Percentiles rank a stretch among this genome's conserved stretches.
Conservation (phyloP, 768 basidiomycete genomes). For the Fomitopsis serialis region DNA sequence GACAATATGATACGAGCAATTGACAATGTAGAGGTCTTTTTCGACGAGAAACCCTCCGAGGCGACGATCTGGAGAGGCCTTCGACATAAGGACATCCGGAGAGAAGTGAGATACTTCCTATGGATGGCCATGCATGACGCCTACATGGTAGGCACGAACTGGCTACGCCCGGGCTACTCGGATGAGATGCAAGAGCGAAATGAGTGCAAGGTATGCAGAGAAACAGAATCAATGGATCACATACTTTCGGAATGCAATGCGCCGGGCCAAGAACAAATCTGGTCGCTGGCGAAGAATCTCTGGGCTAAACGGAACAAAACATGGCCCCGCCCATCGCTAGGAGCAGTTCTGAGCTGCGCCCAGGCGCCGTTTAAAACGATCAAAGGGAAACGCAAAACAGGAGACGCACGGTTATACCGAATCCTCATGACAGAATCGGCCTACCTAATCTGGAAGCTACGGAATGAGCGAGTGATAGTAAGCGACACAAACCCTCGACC, state of each 20-base stretch:
- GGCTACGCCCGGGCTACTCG: slow-evolving; percentile 3
- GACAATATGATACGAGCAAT: background rate
- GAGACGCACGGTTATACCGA: background rate
- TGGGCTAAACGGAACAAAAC: slow-evolving; percentile 1
- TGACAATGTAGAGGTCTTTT: background rate
- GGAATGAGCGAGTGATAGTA: slow-evolving; percentile 2
- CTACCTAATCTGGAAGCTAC: slow-evolving; percentile 5
- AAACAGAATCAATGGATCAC: slow-evolving; percentile 13
- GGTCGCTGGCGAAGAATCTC: slow-evolving; percentile 8
- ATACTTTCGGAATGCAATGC: slow-evolving; percentile 16
- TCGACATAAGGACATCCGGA: background rate
- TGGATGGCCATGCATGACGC: background rate
- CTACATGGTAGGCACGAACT: slow-evolving; percentile 11
- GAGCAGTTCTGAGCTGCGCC: background rate
- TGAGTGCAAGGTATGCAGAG: slow-evolving; percentile 9
- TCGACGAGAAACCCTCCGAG: background rate
- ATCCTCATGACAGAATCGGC: background rate
- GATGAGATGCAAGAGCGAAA: slow-evolving; percentile 2
- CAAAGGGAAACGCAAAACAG: background rate
- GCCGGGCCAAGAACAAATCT: slow-evolving; percentile 12
- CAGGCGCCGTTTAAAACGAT: no score
- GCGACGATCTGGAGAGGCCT: background rate
- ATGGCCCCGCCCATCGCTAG: background rate
- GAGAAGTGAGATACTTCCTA: background rate
- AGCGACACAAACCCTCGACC: background rate